Base-by-base conservation (phyloP, 2,329 filamentous ascomycete species). In the Paraconiothyrium brasiliense region DNA sequence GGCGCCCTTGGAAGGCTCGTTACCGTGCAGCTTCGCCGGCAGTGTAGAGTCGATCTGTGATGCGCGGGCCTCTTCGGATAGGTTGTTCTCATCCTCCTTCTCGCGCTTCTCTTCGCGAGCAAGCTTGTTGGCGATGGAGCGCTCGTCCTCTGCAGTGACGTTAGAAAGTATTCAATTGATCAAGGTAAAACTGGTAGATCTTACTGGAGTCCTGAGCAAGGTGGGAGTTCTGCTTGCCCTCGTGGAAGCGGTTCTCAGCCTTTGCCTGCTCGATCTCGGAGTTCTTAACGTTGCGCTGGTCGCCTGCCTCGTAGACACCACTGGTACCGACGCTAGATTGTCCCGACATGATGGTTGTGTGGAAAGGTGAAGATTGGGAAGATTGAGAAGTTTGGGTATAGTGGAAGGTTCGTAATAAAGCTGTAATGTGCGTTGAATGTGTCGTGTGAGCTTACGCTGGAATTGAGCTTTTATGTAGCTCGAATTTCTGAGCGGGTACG, bases 191-290 rank as follows among this genome's bases (percentile, higher is more conserved):
- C 30, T 22, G 41, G 39, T 22, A 32, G 34, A n/a, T 41, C 85
- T 64, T 85, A 93, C 91, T 94, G 54, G 92, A 87, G 76, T 95
- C 91, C 58, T 86, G 85, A 65, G 85, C 83, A 63, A 84, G 78
- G 79, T 96, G 92, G 56, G 89, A 90, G 77, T 91, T 83, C 61
- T 84, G 77, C 77, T 90, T 84, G 70, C 92, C 92, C 81, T 94
- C 90, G 63, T 93, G 82, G 81, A 87, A 95, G 62, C 88, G 84
- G 55, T 86, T 27, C 54, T 56, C 54, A 4, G 16, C 54, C 54
- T 56, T 34, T 32, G 41, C 81, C 22, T 84, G 82, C 27, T 84
- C 79, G 46, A 84, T 80, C 63, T 85, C 81, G 2, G 85, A 83
- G 61, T 85, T 75, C 64, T 87, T 85, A 64, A 80, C 76, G 76